These are phyloP conservation scores for Ophiostoma sp. DNA, from an alignment of 2,329 filamentous ascomycete species.

Conservation along the genomic window DNA sequence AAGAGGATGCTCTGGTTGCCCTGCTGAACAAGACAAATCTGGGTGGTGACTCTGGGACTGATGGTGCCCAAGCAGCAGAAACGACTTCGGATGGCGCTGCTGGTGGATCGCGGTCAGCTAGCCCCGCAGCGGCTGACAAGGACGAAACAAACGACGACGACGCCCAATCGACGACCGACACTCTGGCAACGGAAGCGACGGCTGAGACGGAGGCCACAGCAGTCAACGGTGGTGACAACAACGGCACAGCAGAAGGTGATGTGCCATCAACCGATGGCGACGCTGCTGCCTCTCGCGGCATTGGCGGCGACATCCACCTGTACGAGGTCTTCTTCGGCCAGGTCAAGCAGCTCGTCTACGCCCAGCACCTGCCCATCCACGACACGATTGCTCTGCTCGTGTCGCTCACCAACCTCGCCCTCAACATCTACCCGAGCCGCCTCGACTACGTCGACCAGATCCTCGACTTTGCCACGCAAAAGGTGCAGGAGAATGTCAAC, in stretches of 20 bases:
- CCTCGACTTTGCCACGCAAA: conserved; percentile 80
- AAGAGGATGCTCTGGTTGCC: conserved; percentile 78
- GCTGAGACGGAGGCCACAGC: conserved; percentile 51
- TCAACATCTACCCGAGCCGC: conserved; percentile 92
- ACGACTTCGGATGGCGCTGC: conserved; percentile 31
- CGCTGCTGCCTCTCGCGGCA: conserved; percentile 41
- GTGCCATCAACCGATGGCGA: background rate
- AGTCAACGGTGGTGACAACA: conserved; percentile 46
- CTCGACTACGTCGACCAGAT: conserved; percentile 96
- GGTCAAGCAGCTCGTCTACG: conserved; percentile 89
- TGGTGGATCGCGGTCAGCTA: conserved; percentile 31
- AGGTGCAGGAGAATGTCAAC: conserved; percentile 85
- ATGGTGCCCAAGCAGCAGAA: conserved; percentile 26
- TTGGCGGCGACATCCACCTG: conserved; percentile 77
- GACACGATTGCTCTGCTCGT: conserved; percentile 92
- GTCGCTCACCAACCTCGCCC: conserved; percentile 87
- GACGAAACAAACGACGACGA: conserved; percentile 43
- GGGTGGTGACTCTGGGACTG: conserved; percentile 34
- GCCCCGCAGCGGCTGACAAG: conserved; percentile 33
- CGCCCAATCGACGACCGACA: conserved; percentile 39
- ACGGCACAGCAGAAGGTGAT: conserved; percentile 36
- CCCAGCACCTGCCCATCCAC: conserved; percentile 86
- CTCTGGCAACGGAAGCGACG: conserved; percentile 37
- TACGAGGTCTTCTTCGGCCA: conserved; percentile 98
- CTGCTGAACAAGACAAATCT: conserved; percentile 78